Base-by-base conservation (phyloP, 2,329 filamentous ascomycete genomes). In the Colletotrichum agaves region DNA sequence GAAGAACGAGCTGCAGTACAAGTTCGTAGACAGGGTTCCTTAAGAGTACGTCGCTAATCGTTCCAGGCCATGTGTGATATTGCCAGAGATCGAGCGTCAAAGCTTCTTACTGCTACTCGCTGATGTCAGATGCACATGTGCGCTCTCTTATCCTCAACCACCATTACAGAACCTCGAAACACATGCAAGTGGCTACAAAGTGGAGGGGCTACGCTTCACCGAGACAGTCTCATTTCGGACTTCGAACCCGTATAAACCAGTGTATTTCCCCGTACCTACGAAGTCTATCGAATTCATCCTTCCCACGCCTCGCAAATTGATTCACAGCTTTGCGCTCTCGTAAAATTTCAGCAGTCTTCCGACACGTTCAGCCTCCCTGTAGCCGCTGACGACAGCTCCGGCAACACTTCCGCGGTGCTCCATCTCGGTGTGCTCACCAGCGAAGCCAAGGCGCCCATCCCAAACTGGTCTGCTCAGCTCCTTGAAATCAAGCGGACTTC, bases 51-150 rank as follows among this genome's bases (percentile, higher is more conserved):
- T 5, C 11, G 43, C 56, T 69, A 46, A 66, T 2, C 6, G 5
- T 2, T 13, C 10, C 63, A 93, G 91, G 94, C 94, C 44, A 97
- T 98, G 93, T 93, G 93, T 75, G 92, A 94, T 73, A 98, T 98
- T 75, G 94, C 94, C 33, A 87, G 88, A 58, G 93, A 97, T 74
- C 87, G 94, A 55, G 93, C 91, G 1, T 77, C 79, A 35, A 97
- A 94, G 78, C 77, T 93, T 43, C 75, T 70, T 41, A 21, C 43
- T 13, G 19, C 23, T 39, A 43, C 61, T 11, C 31, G 35, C 10
- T 66, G 63, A 66, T 37, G 10, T 15, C 11, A 8, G 5, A 27
- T 27, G 27, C 27, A 27, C 27, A 27, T 7, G 8, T 8, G 27
- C 27, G 27, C 27, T 27, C 6, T 27, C 27, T 27, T 2, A 27